Base-by-base conservation (phyloP, 352 stramenopile genomes). In the Pythium sp. region DNA sequence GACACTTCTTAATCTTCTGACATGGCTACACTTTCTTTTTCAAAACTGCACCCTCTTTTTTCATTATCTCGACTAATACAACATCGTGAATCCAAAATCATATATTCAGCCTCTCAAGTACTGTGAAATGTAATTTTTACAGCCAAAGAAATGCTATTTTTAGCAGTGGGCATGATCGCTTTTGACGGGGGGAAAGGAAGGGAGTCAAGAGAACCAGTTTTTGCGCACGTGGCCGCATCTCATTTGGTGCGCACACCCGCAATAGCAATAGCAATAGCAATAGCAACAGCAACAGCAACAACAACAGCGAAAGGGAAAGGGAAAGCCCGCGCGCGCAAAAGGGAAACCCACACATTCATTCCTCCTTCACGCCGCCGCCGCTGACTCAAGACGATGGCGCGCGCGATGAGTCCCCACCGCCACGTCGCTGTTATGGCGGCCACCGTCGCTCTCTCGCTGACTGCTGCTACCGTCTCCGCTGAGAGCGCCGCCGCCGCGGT, bases 191-290 rank as follows among this genome's bases (percentile, higher is more conserved):
- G 41, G 7, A 49, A n/a, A n/a, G 11, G 36, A 43, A 9, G 12
- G 36, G 38, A 46, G 38, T 51, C 43, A 51, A 51, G 43, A 51
- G 43, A 51, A 51, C 43, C 43, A 51, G 43, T 51, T 49, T 49
- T 51, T 51, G 43, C 18, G 43, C 43, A 51, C 43, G 43, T 51
- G 43, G 43, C 43, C 18, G 43, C 43, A 51, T 51, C 43, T 18
- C 18, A 51, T 51, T 51, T 22, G 43, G 15, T 51, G 15, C 41
- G 4, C 41, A 5, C 41, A 15, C 41, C 41, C 14, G 41, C 41
- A 47, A 47, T n/a, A 47, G 41, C 41, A 47, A 47, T 8, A 47
- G 34, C 41, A 47, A 4, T 2, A 8, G 41, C 14, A 47, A 20
- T 2, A 47, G 38, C 4, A 36, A 36, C 3, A 2, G 6, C 11